Conservation (phyloP, 768 basidiomycete species). For the Phaffia australis region DNA sequence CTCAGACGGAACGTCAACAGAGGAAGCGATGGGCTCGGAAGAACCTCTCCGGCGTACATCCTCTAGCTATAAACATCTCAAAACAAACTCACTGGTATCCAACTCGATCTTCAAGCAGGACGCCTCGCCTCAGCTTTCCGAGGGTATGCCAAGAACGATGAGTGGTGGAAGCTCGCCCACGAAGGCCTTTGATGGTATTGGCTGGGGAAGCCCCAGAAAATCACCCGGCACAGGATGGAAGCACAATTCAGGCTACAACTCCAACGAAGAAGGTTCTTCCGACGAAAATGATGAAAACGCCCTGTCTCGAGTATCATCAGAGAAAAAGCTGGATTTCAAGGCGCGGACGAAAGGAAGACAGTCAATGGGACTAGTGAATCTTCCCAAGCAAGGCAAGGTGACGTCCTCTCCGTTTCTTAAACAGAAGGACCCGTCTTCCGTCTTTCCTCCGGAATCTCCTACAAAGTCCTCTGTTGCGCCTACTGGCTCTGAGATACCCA, state of each 20-base stretch:
- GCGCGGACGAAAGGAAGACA: constrained; percentile 20
- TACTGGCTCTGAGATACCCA: neutral
- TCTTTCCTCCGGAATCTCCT: neutral
- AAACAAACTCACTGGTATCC: constrained; percentile 36
- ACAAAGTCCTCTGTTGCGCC: neutral
- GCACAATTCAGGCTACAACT: neutral
- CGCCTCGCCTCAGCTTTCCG: neutral
- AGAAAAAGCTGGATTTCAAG: constrained; percentile 3
- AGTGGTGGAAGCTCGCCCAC: too few species aligned
- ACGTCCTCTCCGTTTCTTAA: constrained; percentile 25
- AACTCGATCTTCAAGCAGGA: constrained; percentile 37
- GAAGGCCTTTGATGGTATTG: too few species aligned
- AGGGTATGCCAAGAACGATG: neutral
- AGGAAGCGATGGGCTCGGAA: neutral
- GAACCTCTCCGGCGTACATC: constrained; percentile 32
- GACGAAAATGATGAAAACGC: constrained; percentile 12
- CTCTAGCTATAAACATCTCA: constrained; percentile 39
- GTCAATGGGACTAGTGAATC: constrained; percentile 19
- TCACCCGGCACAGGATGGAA: constrained; percentile 9
- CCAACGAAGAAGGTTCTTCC: constrained; percentile 8
- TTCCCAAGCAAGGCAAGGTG: constrained; percentile 14
- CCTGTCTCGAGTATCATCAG: neutral
- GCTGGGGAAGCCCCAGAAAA: too few species aligned
- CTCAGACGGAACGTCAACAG: neutral
- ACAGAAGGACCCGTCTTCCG: neutral